Evolutionary conservation across 2,329 filamentous ascomycete species (phyloP).

Genomic region (Aspergillus sp.): DNA sequence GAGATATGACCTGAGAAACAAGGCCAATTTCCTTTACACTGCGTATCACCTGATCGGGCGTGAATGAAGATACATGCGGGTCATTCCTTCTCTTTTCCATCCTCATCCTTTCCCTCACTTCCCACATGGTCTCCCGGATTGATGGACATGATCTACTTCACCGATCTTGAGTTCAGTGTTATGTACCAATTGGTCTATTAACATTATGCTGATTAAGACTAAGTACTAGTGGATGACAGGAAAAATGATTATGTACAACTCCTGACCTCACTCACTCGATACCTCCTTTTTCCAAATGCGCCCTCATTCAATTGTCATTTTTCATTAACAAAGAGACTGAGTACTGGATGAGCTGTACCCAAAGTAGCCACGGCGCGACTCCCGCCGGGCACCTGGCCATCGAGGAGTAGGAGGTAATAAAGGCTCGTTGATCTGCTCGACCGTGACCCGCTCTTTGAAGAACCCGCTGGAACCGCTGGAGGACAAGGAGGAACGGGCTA

Average conservation of each 20-base stretch:
- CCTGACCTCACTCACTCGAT: background rate
- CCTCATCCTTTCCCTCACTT: no score
- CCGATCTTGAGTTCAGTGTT: no score
- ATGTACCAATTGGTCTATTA: background rate
- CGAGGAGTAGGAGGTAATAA: background rate
- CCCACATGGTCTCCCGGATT: no score
- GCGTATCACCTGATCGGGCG: no score
- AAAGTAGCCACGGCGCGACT: background rate
- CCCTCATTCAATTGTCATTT: background rate
- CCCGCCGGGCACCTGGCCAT: background rate
- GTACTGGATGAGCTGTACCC: constrained; percentile 5
- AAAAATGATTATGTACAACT: background rate
- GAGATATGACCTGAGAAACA: no score
- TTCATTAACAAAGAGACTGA: background rate
- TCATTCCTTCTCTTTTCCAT: no score
- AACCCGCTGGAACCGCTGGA: constrained; percentile 8
- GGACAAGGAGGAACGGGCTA: constrained; percentile 11
- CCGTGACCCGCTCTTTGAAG: constrained; percentile 5
- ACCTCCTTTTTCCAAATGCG: background rate
- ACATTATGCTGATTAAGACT: constrained; percentile 2
- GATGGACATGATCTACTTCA: no score
- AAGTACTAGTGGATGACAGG: background rate
- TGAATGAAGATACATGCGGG: no score
- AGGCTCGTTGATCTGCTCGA: background rate
- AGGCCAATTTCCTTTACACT: no score